These are phyloP conservation scores for Cardiospermum halicacabum DNA, from an alignment of 345 rosid genomes.

Conservation along the genomic window DNA sequence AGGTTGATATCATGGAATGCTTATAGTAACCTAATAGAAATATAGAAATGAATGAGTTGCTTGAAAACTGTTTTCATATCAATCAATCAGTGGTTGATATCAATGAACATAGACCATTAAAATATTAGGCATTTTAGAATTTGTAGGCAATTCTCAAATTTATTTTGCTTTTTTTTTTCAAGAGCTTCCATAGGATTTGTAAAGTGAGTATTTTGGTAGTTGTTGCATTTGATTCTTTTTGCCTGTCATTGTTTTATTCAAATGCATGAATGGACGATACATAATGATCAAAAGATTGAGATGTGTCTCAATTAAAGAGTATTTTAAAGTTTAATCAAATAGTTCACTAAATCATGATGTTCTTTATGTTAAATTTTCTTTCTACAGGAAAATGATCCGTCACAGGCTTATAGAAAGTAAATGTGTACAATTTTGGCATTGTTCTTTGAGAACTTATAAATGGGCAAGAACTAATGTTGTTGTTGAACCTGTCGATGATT, in stretches of 20 bases:
- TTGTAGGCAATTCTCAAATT: too few relatives aligned
- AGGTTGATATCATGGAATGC: neutral
- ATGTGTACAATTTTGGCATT: constrained; percentile 46
- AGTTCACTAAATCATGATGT: neutral
- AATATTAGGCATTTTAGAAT: too few relatives aligned
- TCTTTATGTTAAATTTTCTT: neutral
- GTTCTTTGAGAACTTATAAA: constrained; percentile 47
- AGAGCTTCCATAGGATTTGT: neutral
- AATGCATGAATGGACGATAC: neutral
- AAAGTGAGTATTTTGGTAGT: neutral
- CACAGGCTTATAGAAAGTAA: constrained; percentile 41
- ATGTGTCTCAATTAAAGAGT: neutral
- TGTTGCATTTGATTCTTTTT: too few relatives aligned
- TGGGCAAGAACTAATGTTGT: too few relatives aligned
- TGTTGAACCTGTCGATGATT: too few relatives aligned
- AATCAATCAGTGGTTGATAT: too few relatives aligned
- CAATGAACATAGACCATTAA: too few relatives aligned
- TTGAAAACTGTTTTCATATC: neutral
- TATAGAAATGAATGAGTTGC: neutral
- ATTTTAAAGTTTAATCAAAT: neutral
- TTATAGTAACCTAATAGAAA: neutral
- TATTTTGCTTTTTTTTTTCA: too few relatives aligned
- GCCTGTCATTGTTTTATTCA: neutral
- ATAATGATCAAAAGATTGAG: neutral
- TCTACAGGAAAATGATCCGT: constrained; percentile 41